phyloP scores from a whole-genome alignment of 2,329 filamentous ascomycete species.

The Xylariaceae sp. region DNA sequence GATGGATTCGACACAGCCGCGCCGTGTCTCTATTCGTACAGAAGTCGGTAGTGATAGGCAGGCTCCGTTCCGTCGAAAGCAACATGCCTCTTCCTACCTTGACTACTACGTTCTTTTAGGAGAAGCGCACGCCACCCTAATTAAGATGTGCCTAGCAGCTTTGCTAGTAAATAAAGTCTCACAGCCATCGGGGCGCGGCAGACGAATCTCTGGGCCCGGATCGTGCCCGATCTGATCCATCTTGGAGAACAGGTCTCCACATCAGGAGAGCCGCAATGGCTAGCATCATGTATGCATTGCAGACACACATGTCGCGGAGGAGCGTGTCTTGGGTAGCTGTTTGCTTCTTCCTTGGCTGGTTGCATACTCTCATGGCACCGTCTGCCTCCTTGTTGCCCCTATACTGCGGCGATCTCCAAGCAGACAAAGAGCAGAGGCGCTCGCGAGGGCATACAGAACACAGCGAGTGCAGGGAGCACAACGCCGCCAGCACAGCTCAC shows the following conservation, averaged over 20 bases:
- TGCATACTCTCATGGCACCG: too few species aligned
- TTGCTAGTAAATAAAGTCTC: background rate
- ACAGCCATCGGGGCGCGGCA: background rate
- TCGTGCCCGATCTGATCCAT: background rate
- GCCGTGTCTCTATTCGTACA: background rate
- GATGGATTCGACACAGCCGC: slow-evolving; percentile 1
- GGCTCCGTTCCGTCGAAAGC: slow-evolving; percentile 4
- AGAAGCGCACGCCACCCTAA: background rate
- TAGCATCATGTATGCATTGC: too few species aligned
- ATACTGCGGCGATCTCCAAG: too few species aligned
- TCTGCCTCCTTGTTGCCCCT: too few species aligned
- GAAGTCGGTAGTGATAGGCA: slow-evolving; percentile 1
- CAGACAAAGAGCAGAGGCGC: too few species aligned
- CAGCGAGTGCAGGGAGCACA: too few species aligned
- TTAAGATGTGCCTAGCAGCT: background rate
- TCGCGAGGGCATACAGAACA: too few species aligned
- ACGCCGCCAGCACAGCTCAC: too few species aligned
- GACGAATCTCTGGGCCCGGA: background rate
- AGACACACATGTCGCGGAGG: too few species aligned
- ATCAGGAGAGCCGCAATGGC: background rate
- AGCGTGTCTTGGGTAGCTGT: too few species aligned
- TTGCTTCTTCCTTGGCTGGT: too few species aligned
- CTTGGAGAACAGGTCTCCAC: background rate
- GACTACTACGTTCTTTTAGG: background rate
- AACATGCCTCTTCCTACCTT: background rate